A percentile compares a stretch with the other conserved stretches of the same genome.
Conservation (phyloP, 495 filamentous ascomycete species). For the Tetracladium marchalianum region DNA sequence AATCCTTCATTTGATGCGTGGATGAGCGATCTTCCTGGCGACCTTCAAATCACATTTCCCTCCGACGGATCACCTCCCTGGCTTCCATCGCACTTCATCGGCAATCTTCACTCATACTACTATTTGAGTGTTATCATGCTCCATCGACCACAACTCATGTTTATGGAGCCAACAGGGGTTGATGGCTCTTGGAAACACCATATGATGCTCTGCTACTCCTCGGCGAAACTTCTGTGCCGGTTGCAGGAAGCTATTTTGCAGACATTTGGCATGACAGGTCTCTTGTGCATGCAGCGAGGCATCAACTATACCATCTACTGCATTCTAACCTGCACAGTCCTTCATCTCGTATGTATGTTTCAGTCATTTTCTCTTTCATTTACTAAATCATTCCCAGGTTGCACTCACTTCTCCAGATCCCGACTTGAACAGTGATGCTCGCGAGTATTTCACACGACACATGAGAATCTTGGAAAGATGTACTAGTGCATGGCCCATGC, state of each 20-base stretch:
- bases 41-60: conserved; percentile 72
- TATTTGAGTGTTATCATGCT: conserved; percentile 81
- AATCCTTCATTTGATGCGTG: conserved; percentile 66
- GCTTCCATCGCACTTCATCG: conserved; percentile 82
- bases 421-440: conserved; percentile 72
- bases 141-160: conserved; percentile 76
- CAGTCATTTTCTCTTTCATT: not conserved
- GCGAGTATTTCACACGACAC: conserved; percentile 86
- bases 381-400: conserved; percentile 43
- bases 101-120: conserved; percentile 89
- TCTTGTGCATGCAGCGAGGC: conserved; percentile 89
- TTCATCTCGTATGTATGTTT: conserved; percentile 69
- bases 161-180: conserved; percentile 58
- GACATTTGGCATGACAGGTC: conserved; percentile 66
- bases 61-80: conserved; percentile 72
- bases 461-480: conserved; percentile 92
- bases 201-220: conserved; percentile 76
- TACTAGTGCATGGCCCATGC: conserved; percentile 77
- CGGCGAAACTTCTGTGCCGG: conserved; percentile 81
- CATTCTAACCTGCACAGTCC: conserved; percentile 84
- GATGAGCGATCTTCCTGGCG: conserved; percentile 65
- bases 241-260: conserved; percentile 81
- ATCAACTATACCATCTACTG: conserved; percentile 94
- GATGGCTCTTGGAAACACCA: conserved; percentile 80
- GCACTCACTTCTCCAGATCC: conserved; percentile 92